phyloP scores from a whole-genome alignment of 129 eudicot genomes.

The Centella asiatica region DNA sequence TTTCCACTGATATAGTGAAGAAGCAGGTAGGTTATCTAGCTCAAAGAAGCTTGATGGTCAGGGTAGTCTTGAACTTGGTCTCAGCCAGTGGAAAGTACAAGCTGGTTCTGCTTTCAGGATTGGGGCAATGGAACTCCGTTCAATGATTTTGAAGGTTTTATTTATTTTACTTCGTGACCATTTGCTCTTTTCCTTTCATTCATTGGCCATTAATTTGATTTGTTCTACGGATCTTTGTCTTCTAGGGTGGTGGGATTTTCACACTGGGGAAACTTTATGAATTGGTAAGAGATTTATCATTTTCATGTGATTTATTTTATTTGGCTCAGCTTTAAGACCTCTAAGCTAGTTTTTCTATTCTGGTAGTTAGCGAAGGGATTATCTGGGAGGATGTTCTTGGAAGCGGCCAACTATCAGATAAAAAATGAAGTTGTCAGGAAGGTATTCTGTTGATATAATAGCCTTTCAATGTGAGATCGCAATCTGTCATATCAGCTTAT shows the following conservation, averaged over 20 bases:
- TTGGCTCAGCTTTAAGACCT: too few species aligned
- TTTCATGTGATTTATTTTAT: constrained; percentile 3
- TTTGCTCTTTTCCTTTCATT: constrained; percentile 1
- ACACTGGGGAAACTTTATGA: constrained; percentile 62
- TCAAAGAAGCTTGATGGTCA: constrained; percentile 31
- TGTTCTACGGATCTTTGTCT: constrained; percentile 10
- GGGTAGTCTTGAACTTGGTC: constrained; percentile 55
- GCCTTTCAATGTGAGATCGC: too few species aligned
- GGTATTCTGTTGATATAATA: constrained; percentile 33
- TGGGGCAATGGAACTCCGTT: constrained; percentile 58
- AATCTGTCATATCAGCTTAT: too few species aligned
- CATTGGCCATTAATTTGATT: constrained; percentile 2
- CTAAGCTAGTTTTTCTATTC: constrained; percentile 6
- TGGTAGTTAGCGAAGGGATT: constrained; percentile 67
- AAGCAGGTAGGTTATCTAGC: constrained; percentile 21
- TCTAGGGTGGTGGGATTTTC: constrained; percentile 80
- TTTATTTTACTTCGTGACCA: neutral
- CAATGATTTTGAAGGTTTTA: constrained; percentile 59
- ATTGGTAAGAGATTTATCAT: constrained; percentile 38
- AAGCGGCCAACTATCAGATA: constrained; percentile 82
- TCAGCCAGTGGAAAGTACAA: constrained; percentile 69
- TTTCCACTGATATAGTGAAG: constrained; percentile 33
- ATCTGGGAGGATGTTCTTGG: constrained; percentile 51
- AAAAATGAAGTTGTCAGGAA: constrained; percentile 59
- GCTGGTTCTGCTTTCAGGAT: constrained; percentile 57